phyloP scores from a whole-genome alignment of 2,329 filamentous ascomycete genomes.

The Ceratocystis lukuohia region DNA sequence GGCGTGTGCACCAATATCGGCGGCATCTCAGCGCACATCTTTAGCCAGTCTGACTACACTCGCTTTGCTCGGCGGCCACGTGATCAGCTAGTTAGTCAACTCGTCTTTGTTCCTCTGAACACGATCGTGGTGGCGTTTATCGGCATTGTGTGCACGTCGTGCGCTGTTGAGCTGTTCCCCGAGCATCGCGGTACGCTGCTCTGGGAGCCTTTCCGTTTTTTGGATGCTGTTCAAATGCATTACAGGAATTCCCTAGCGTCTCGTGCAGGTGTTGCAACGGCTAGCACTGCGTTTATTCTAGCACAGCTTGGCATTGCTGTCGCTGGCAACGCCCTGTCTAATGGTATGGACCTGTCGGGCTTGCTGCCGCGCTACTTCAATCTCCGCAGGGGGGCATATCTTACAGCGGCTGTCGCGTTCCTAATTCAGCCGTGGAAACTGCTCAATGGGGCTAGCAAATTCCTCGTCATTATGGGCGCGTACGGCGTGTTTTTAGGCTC shows the following conservation, averaged over 20 bases:
- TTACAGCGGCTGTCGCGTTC: conserved; percentile 16
- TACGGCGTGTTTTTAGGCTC: conserved; percentile 29
- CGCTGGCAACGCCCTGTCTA: conserved; percentile 17
- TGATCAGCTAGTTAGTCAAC: conserved; percentile 25
- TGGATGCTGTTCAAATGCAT: conserved; percentile 32
- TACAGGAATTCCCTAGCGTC: conserved; percentile 22
- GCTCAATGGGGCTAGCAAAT: conserved; percentile 24
- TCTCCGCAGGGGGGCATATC: conserved; percentile 16
- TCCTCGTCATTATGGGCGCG: conserved; percentile 26
- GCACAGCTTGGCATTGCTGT: conserved; percentile 25
- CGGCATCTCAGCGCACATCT: conserved; percentile 24
- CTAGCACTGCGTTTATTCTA: conserved; percentile 32
- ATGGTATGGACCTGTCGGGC: conserved; percentile 19
- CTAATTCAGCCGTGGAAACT: conserved; percentile 25
- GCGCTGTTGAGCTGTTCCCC: conserved; percentile 32
- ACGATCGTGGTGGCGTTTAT: conserved; percentile 22
- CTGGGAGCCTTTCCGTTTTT: conserved; percentile 35
- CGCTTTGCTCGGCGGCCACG: conserved; percentile 23
- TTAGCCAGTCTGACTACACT: conserved; percentile 26
- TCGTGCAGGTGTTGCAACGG: conserved; percentile 24
- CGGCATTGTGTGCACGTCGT: conserved; percentile 31
- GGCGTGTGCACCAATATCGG: conserved; percentile 25
- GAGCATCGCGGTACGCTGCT: conserved; percentile 28
- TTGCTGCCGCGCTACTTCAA: conserved; percentile 19
- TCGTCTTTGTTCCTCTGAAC: conserved; percentile 34